Conservation (phyloP, 139 green algal genomes). For the Auxenochlorella protothecoides region DNA sequence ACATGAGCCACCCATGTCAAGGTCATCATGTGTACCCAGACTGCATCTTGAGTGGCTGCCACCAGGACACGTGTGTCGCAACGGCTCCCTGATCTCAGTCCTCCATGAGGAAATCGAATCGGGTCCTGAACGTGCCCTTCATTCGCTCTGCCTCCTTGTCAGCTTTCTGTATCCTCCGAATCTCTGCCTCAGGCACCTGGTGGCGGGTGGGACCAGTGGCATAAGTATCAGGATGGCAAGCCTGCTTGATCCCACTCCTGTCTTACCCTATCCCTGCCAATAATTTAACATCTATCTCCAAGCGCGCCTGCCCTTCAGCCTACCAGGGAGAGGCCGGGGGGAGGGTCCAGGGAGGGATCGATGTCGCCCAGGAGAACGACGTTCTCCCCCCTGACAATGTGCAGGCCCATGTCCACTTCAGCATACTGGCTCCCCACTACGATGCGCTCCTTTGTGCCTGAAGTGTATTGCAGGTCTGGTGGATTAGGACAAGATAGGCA, state of each 20-base stretch:
- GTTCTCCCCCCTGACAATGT: constrained; percentile 56
- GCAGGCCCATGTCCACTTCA: constrained; percentile 32
- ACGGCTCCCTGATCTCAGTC: not conserved
- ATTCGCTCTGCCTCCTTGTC: constrained; percentile 61
- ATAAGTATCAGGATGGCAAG: too few relatives aligned
- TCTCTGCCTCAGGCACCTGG: constrained; percentile 44
- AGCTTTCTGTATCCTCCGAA: constrained; percentile 52
- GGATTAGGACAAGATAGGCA: not conserved
- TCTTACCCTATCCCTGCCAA: too few relatives aligned
- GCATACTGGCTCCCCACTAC: constrained; percentile 58
- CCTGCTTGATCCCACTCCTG: not conserved
- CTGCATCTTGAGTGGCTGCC: too few relatives aligned
- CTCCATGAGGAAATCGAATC: constrained; percentile 66
- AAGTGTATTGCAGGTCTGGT: not conserved
- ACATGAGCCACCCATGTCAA: too few relatives aligned
- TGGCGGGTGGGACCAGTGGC: not conserved
- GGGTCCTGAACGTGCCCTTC: constrained; percentile 46
- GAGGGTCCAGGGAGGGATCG: constrained; percentile 42
- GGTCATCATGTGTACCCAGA: too few relatives aligned
- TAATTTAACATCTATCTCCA: not conserved
- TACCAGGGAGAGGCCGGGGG: constrained; percentile 25
- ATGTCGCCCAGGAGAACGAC: constrained; percentile 69
- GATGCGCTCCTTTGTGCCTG: constrained; percentile 51
- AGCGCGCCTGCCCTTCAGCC: not conserved
- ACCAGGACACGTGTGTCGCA: too few relatives aligned